These are phyloP conservation scores for Arachnopeziza araneosa DNA, from an alignment of 2,329 filamentous ascomycete genomes.

Conservation along the genomic window DNA sequence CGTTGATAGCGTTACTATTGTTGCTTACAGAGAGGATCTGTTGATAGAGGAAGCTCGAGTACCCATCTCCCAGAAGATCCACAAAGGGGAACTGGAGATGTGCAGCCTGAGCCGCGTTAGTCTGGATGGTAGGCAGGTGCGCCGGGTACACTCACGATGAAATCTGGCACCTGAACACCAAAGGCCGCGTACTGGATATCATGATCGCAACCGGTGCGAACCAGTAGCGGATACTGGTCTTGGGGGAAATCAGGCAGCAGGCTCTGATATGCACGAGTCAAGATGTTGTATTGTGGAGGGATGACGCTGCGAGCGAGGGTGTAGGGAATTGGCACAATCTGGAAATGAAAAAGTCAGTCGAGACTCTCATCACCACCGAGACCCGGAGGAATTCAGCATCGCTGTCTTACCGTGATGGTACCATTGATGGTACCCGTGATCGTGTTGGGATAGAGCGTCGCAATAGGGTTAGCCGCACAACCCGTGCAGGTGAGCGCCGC, in stretches of 20 bases:
- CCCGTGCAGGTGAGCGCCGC: conserved; percentile 1
- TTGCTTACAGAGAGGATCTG: conserved; percentile 40
- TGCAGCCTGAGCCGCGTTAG: conserved; percentile 8
- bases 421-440: conserved; percentile 50
- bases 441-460: conserved; percentile 39
- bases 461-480: conserved; percentile 43
- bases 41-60: conserved; percentile 47
- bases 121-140: neutral
- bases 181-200: neutral
- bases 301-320: conserved; percentile 41
- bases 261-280: conserved; percentile 42
- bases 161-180: neutral
- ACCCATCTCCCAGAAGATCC: conserved; percentile 44
- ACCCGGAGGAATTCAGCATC: conserved; percentile 33
- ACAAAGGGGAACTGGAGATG: conserved; percentile 51
- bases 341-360: neutral
- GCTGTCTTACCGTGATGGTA: conserved; percentile 34
- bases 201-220: neutral
- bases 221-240: conserved; percentile 42
- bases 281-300: conserved; percentile 43
- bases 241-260: conserved; percentile 44
- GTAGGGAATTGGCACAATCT: conserved; percentile 45
- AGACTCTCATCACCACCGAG: neutral
- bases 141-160: neutral
- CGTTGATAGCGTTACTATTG: conserved; percentile 39